A percentile compares a stretch with the other conserved stretches of the same genome.
These are phyloP conservation scores for Albugo candida DNA, from an alignment of 352 stramenopile genomes.

Conservation along the genomic window DNA sequence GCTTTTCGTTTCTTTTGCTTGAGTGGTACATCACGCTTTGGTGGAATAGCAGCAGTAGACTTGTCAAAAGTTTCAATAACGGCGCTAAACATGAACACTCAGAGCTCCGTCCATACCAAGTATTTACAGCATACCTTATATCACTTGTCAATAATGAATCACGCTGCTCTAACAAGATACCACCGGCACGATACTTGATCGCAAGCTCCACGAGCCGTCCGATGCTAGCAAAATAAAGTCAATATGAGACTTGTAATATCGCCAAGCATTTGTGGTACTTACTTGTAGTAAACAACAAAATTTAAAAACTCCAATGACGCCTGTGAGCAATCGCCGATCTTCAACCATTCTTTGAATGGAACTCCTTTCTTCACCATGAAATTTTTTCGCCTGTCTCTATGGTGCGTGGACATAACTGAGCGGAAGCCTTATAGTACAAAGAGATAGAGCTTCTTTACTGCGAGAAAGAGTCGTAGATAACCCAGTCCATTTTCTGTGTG, in stretches of 20 bases:
- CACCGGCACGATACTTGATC: constrained; percentile 49
- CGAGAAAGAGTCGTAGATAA: constrained; percentile 61
- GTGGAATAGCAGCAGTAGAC: too few relatives aligned
- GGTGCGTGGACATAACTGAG: neutral
- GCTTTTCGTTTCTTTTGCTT: too few relatives aligned
- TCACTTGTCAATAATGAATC: too few relatives aligned
- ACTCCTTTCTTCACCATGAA: constrained; percentile 61
- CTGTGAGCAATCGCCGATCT: constrained; percentile 33
- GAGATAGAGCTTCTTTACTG: neutral
- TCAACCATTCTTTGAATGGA: constrained; percentile 52
- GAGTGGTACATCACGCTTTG: too few relatives aligned
- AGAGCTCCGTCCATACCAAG: too few relatives aligned
- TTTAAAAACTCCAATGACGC: constrained; percentile 74
- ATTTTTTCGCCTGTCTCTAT: constrained; percentile 50
- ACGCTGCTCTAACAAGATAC: constrained; percentile 1
- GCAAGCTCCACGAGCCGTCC: constrained; percentile 56
- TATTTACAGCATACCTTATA: too few relatives aligned
- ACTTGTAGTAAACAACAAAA: constrained; percentile 76
- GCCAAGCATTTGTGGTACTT: constrained; percentile 1
- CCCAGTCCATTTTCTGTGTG: constrained; percentile 66
- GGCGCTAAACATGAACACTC: too few relatives aligned
- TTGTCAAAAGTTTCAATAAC: too few relatives aligned
- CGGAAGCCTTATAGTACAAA: neutral
- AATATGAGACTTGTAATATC: neutral
- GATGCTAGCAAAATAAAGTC: constrained; percentile 21